Evolutionary conservation across 2,329 filamentous ascomycete species (phyloP).

Genomic region (Trichoderma atroviride): DNA sequence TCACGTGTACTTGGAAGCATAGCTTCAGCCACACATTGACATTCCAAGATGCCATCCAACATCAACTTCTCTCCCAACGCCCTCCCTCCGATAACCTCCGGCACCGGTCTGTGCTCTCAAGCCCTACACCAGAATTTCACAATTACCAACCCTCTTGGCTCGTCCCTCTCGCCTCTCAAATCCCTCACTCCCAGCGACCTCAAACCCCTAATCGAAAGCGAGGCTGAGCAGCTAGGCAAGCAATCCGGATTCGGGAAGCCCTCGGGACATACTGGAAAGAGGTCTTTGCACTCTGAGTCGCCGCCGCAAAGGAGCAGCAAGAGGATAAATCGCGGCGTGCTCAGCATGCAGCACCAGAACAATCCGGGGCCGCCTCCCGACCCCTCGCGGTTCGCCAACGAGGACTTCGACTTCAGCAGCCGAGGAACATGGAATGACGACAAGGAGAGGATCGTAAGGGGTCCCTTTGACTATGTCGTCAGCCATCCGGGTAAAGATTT

Average conservation of each 20-base stretch:
- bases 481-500: slow-evolving; percentile 84
- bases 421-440: slow-evolving; percentile 66
- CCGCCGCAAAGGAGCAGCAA: slow-evolving; percentile 20
- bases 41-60: not conserved
- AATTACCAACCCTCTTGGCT: slow-evolving; percentile 28
- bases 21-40: slow-evolving; percentile 4
- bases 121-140: slow-evolving; percentile 31
- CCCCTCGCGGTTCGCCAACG: slow-evolving; percentile 55
- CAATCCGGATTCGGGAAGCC: slow-evolving; percentile 30
- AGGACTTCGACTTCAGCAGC: slow-evolving; percentile 57
- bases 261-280: slow-evolving; percentile 9
- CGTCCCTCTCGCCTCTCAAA: slow-evolving; percentile 26
- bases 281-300: slow-evolving; percentile 11
- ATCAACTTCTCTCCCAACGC: slow-evolving; percentile 53
- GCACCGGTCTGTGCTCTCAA: slow-evolving; percentile 37
- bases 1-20: not conserved
- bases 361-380: slow-evolving; percentile 47
- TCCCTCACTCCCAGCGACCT: slow-evolving; percentile 26
- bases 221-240: slow-evolving; percentile 57
- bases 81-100: slow-evolving; percentile 74
- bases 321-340: slow-evolving; percentile 27
- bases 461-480: slow-evolving; percentile 79
- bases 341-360: slow-evolving; percentile 38
- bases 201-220: slow-evolving; percentile 49
- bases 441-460: slow-evolving; percentile 77